These are phyloP conservation scores for Platismatia glauca DNA, from an alignment of 495 filamentous ascomycete species.

Conservation along the genomic window DNA sequence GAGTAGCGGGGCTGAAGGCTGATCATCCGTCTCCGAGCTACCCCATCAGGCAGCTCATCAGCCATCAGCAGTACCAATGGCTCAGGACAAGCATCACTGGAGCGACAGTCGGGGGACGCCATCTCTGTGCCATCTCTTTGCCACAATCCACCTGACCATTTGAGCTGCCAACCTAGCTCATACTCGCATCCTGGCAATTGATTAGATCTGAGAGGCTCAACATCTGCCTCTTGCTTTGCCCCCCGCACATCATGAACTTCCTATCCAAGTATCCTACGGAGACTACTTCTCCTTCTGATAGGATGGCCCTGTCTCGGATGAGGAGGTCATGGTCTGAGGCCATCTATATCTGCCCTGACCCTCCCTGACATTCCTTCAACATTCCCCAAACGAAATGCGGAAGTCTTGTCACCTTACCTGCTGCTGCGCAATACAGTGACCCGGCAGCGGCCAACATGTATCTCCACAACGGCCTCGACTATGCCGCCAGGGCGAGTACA, in stretches of 20 bases:
- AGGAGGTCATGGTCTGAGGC: not conserved
- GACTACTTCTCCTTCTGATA: not conserved
- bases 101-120: not conserved
- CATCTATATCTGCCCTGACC: conserved; percentile 2
- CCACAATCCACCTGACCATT: conserved; percentile 4
- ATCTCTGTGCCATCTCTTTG: not conserved
- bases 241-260: conserved; percentile 4
- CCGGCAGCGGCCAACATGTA: conserved; percentile 10
- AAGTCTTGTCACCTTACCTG: not conserved
- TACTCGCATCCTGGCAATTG: not conserved
- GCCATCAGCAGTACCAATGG: not conserved
- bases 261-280: conserved; percentile 7
- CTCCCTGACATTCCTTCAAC: not conserved
- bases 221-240: not conserved
- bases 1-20: not conserved
- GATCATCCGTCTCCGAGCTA: conserved; percentile 7
- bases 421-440: not conserved
- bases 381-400: not conserved
- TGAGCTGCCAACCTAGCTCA: conserved; percentile 1
- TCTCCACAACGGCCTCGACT: conserved; percentile 8
- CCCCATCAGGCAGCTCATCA: conserved; percentile 6
- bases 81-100: not conserved
- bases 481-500: conserved; percentile 10
- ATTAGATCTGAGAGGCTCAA: not conserved
- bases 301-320: conserved; percentile 2